Percentiles rank a stretch among this genome's conserved stretches.
Conservation (phyloP, 1,284 basidiomycete genomes). For the Trametes pubescens region DNA sequence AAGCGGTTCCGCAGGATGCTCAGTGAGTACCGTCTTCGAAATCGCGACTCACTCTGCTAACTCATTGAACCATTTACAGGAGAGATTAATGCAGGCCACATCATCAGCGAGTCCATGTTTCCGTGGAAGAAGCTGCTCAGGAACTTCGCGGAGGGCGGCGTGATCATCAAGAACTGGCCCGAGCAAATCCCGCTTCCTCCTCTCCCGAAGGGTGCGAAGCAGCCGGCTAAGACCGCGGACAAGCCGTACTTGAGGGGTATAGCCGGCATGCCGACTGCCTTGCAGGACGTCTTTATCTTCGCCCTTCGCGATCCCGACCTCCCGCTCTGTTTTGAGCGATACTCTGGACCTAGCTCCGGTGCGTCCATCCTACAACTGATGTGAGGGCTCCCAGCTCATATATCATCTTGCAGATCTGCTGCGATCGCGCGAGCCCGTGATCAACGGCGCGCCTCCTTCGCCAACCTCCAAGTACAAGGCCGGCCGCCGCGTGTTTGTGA, state of each 20-base stretch:
- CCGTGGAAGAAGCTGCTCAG: not conserved
- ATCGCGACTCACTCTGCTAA: no score
- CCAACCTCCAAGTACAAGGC: not conserved
- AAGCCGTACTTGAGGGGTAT: not conserved
- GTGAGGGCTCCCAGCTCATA: not conserved
- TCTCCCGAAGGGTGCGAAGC: not conserved
- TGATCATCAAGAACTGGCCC: slow-evolving; percentile 1
- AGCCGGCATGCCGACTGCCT: not conserved
- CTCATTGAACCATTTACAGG: no score
- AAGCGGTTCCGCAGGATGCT: not conserved
- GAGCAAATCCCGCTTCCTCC: not conserved
- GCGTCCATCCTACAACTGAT: not conserved
- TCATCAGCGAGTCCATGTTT: not conserved
- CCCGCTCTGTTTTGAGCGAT: not conserved
- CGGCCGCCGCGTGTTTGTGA: not conserved
- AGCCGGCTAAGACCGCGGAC: not conserved
- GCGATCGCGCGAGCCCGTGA: not conserved
- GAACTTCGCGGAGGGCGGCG: not conserved
- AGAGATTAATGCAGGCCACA: not conserved
- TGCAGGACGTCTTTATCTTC: not conserved
- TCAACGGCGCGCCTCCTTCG: not conserved
- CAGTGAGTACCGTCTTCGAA: not conserved
- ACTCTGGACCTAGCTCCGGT: not conserved
- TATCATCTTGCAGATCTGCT: not conserved
- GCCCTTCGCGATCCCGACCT: not conserved